phyloP scores from a whole-genome alignment of 129 eudicot species.

The Ambrosia trifida region DNA sequence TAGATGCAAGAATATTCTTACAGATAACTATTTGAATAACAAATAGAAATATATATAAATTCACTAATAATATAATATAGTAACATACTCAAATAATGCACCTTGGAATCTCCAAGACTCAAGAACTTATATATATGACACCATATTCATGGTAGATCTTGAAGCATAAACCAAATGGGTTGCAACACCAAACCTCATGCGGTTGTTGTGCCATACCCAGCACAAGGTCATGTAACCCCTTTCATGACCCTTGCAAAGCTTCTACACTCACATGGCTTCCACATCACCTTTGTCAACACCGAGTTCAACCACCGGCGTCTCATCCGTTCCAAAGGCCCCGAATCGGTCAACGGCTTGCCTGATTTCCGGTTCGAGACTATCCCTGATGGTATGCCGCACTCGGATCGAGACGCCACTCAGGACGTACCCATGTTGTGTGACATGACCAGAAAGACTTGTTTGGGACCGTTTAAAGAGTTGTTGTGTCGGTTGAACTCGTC shows the following conservation, averaged over 20 bases:
- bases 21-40: too few species aligned
- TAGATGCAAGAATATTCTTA: too few species aligned
- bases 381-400: slow-evolving; percentile 60
- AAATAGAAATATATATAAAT: too few species aligned
- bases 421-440: slow-evolving; percentile 54
- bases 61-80: too few species aligned
- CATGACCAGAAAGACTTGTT: slow-evolving; percentile 47
- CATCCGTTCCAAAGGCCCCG: slow-evolving; percentile 51
- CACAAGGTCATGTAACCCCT: slow-evolving; percentile 67
- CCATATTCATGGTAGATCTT: neutral
- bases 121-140: neutral
- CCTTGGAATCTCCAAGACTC: too few species aligned
- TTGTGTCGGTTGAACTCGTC: slow-evolving; percentile 31
- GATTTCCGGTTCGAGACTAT: slow-evolving; percentile 59
- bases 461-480: slow-evolving; percentile 49
- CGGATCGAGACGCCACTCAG: slow-evolving; percentile 54
- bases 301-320: slow-evolving; percentile 61
- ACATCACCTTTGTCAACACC: slow-evolving; percentile 71
- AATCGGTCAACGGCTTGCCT: slow-evolving; percentile 42
- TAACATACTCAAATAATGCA: too few species aligned
- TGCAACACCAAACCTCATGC: slow-evolving; percentile 43
- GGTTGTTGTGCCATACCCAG: slow-evolving; percentile 53
- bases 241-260: slow-evolving; percentile 60
- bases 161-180: slow-evolving; percentile 33
- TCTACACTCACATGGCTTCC: slow-evolving; percentile 51